Base-by-base conservation (phyloP, 345 rosid species). In the Ailanthus altissimus region DNA sequence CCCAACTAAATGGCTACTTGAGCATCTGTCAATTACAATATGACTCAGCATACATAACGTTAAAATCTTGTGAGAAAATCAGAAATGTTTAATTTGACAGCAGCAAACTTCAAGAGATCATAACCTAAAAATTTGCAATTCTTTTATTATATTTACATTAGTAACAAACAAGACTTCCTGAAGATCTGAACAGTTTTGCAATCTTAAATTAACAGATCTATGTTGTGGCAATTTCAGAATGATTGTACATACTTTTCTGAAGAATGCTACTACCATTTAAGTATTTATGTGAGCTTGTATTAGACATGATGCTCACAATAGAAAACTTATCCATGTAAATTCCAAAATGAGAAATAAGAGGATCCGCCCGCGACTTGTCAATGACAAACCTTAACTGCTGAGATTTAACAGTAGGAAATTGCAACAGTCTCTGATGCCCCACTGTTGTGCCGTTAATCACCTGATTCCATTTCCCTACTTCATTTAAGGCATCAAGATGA, bases 311-410 rank as follows among this genome's bases (percentile, higher is more conserved):
- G 65, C 76, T 74, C 46, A 73, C 40, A 76, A 59, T 67, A 0
- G 89, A 87, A 67, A 80, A 85, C 28, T 32, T 76, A 70, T 95
- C 98, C 83, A 84, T 75, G 65, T 86, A 89, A 14, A 95, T 58
- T 46, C 99, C 98, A 49, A 93, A 10, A 70, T 82, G 86, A 25
- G 97, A 87, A 75, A 95, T 83, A 21, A 93, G 92, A 0, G 99
- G 98, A n/a, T 88, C 94, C 4, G 85, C 86, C n/a, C 97, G 84
- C 11, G 91, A 86, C 78, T 81, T 75, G 66, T 85, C 89, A 28
- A 92, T 79, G 6, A 89, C 97, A 36, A 95, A 82, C 81, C 89
- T 92, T 76, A 92, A 72, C 65, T 72, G 83, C 83, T 51, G 83
- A 20, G 94, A 76, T 75, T 81, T 14, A 38, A 85, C 89, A 0